These are phyloP conservation scores for Clarkia xantiana DNA, from an alignment of 345 rosid species.

Conservation along the genomic window DNA sequence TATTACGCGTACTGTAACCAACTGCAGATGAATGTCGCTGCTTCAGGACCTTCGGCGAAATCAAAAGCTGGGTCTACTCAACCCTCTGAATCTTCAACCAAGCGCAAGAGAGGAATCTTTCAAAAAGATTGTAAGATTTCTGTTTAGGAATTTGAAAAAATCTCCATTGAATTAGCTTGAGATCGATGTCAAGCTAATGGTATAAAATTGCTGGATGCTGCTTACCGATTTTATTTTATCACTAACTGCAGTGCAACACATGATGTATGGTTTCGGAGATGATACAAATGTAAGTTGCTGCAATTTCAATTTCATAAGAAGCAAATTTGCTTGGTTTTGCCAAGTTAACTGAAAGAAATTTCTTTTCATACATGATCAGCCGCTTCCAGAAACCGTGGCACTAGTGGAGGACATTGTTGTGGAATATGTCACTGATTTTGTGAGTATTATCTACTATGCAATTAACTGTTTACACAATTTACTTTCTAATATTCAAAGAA, in stretches of 20 bases:
- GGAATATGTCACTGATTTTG: conserved; percentile 85
- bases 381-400: conserved; percentile 86
- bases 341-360: background rate
- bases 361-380: conserved; percentile 23
- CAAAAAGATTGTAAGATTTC: conserved; percentile 62
- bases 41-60: conserved; percentile 38
- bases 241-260: conserved; percentile 62
- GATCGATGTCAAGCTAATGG: too few relatives aligned
- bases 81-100: conserved; percentile 46
- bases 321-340: background rate
- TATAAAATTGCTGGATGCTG: too few relatives aligned
- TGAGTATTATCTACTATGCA: conserved; percentile 11
- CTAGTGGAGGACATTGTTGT: conserved; percentile 90
- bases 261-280: conserved; percentile 95
- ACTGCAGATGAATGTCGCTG: conserved; percentile 2
- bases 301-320: too few relatives aligned
- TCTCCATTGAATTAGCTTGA: too few relatives aligned
- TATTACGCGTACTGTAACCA: too few relatives aligned
- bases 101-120: conserved; percentile 74
- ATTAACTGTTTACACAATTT: background rate
- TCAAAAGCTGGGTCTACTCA: conserved; percentile 55
- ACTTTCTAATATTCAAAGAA: background rate
- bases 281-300: conserved; percentile 34
- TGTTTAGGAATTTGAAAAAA: background rate
- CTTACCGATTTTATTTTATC: background rate